A percentile compares a stretch with the other conserved stretches of the same genome.
phyloP scores from a whole-genome alignment of 225 moss, liverwort and hornwort genomes.

The Polytrichum commune region DNA sequence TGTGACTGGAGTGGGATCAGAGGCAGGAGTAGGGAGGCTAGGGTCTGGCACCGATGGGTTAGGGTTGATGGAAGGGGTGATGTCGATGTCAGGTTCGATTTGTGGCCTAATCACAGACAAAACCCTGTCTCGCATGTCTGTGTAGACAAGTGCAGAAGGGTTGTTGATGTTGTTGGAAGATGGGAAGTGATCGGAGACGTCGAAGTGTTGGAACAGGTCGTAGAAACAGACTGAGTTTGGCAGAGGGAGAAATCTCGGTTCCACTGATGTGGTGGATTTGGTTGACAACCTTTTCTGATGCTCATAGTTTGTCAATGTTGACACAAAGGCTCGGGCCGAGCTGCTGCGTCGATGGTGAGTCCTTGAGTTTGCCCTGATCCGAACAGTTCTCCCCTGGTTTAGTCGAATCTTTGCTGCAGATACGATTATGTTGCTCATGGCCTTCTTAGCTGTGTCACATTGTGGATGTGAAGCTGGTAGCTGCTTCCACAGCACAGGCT shows the following conservation, averaged over 20 bases:
- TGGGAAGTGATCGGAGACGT: slow-evolving; percentile 16
- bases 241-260: slow-evolving; percentile 6
- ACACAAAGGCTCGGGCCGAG: background rate
- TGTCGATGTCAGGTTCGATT: slow-evolving; percentile 36
- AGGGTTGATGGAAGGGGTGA: slow-evolving; percentile 50
- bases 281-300: background rate
- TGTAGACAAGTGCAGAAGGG: slow-evolving; percentile 20
- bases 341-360: background rate
- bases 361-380: slow-evolving; percentile 5
- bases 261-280: slow-evolving; percentile 9
- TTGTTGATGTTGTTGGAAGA: background rate
- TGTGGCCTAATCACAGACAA: slow-evolving; percentile 42
- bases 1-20: slow-evolving; percentile 39
- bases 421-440: background rate
- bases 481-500: slow-evolving; percentile 46
- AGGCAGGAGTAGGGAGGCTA: slow-evolving; percentile 32
- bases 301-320: background rate
- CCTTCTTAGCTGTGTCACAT: slow-evolving; percentile 17
- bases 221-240: slow-evolving; percentile 33
- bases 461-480: slow-evolving; percentile 30
- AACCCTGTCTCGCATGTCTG: slow-evolving; percentile 11
- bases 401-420: background rate
- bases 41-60: slow-evolving; percentile 45
- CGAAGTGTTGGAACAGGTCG: slow-evolving; percentile 32
- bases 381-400: background rate